Evolutionary conservation across 495 filamentous ascomycete genomes (phyloP).

Genomic region (Opeltia flavorubescens): DNA sequence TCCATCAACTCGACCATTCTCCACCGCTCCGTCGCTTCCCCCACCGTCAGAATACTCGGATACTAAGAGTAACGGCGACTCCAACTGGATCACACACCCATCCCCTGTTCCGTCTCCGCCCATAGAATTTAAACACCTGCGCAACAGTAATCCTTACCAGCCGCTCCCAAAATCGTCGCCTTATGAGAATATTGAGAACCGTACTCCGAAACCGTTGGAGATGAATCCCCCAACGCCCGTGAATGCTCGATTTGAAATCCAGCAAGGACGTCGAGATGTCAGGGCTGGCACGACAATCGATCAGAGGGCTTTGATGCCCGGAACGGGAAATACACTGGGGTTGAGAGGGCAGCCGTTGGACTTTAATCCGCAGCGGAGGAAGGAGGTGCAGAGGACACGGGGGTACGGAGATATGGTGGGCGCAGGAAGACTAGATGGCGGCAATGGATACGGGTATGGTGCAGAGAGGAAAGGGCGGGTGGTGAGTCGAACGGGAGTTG

Average conservation of each 20-base stretch:
- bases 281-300: conserved; percentile 14
- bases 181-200: conserved; percentile 22
- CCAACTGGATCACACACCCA: conserved; percentile 48
- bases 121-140: conserved; percentile 31
- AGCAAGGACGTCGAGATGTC: conserved; percentile 16
- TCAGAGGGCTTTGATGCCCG: conserved; percentile 8
- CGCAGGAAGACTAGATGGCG: conserved; percentile 4
- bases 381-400: conserved; percentile 7
- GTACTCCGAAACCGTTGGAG: conserved; percentile 24
- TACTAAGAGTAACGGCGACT: conserved; percentile 27
- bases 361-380: not conserved
- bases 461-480: conserved; percentile 6
- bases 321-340: conserved; percentile 13
- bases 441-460: not conserved
- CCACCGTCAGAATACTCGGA: conserved; percentile 8
- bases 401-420: conserved; percentile 13
- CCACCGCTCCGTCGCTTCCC: conserved; percentile 22
- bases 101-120: conserved; percentile 31
- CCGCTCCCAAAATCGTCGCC: conserved; percentile 25
- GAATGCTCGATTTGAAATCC: conserved; percentile 15
- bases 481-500: conserved; percentile 20
- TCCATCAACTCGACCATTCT: conserved; percentile 16
- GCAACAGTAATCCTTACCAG: conserved; percentile 31
- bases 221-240: conserved; percentile 41
- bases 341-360: conserved; percentile 4